Base-by-base conservation (phyloP, 768 basidiomycete species). In the Podaxis sp. region DNA sequence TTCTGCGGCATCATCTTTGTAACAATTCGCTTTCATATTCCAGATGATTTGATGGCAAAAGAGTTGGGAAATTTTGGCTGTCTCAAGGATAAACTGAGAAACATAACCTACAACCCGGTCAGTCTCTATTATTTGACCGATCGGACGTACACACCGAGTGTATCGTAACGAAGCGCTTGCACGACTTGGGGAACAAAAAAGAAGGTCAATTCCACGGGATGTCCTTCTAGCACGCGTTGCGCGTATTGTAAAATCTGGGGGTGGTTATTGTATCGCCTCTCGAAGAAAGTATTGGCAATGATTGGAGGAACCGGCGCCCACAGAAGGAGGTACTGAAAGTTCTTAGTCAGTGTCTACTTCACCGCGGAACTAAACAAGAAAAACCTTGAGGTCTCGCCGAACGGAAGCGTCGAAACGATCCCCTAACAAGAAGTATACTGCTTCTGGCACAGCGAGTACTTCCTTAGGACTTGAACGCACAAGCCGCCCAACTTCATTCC, bases 31-130 rank as follows among this genome's bases (percentile, higher is more conserved):
- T 70, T 96, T 96, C 97, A 99, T 99, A 73, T 99, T 99, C 97
- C 97, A 99, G 65, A 99, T 93, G 66, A 99, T 99, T 77, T 99
- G 97, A 72, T 99, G 97, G 71, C 97, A 99, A 79, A 99, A 99
- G 24, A 95, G 76, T 72, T 96, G 96, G 1, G 96, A 99, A 57
- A 99, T 94, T 76, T 93, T 96, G 6, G 96, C 90, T 0, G 96
- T 97, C 77, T 99, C 96, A 66, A 95, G 95, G 67, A 99, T 93
- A 82, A 98, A 99, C 22, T 88, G 87, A 62, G 90, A 86, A 30
- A 99, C 94, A 75, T 99, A 99, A 17, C 93, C 96, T 96, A 48
- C 8, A n/a, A 22, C 22, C 4, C 38, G 30, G 37, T 54, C 30
- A 66, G 38, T 51, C 17, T 58, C 22, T 11, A 22, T 30, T n/a